Evolutionary conservation across 805 yeast genomes (phyloP).

Genomic region (Yarrowia yakushimensis): DNA sequence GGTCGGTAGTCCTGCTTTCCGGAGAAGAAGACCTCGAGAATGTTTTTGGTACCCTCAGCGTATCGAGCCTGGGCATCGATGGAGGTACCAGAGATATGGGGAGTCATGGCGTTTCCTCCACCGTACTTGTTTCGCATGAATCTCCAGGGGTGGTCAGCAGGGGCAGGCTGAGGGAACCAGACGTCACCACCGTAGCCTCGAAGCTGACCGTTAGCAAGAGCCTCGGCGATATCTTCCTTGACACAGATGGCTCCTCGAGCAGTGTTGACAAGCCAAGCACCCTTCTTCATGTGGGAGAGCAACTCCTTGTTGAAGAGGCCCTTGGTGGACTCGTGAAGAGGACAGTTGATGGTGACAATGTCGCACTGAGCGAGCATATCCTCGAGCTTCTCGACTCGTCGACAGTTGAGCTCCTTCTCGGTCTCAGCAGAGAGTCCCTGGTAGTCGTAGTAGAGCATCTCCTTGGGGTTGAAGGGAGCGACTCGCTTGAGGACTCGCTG

Average conservation of each 20-base stretch:
- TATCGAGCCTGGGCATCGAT: neutral
- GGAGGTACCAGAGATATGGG: neutral
- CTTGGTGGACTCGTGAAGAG: neutral
- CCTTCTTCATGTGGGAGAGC: neutral
- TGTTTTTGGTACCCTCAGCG: slow-evolving; percentile 1
- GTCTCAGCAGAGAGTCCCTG: neutral
- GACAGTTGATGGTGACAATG: neutral
- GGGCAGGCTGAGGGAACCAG: slow-evolving; percentile 2
- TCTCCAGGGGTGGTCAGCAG: slow-evolving; percentile 1
- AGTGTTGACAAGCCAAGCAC: neutral
- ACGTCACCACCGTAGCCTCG: slow-evolving; percentile 1
- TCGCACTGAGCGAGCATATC: neutral
- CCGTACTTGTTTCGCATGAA: slow-evolving; percentile 1
- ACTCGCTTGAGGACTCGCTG: neutral
- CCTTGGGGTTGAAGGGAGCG: neutral
- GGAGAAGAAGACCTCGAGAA: slow-evolving; percentile 1
- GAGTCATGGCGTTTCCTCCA: neutral
- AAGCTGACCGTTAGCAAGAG: neutral
- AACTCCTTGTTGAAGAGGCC: neutral
- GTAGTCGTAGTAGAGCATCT: slow-evolving; percentile 10
- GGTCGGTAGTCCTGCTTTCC: slow-evolving; percentile 9
- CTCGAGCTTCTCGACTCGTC: neutral
- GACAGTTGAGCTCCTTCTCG: neutral
- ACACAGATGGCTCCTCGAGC: slow-evolving; percentile 3
- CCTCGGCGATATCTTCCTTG: neutral